Evolutionary conservation across 228 moss, liverwort and hornwort genomes (phyloP), one percentile per base, ranked within the genome.

Genomic region (Sphagnum fallax): DNA sequence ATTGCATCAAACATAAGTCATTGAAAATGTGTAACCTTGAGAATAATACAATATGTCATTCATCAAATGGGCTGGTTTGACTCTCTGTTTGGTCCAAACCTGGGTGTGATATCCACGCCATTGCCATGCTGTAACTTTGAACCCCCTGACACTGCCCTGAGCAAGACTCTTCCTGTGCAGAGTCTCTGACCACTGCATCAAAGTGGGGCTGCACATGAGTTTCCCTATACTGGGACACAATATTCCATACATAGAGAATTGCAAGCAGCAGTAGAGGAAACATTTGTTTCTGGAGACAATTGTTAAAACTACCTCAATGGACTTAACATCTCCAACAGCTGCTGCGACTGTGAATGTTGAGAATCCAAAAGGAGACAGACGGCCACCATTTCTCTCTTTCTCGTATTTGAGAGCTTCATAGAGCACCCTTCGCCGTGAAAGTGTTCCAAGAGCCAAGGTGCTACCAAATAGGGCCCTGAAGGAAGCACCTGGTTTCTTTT

Each of bases 51-150:
- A 32, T 2, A 32, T 32, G 32, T 32, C 32, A 32, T 32, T 32
- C 32, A 32, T 32, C 32, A 32, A 32, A 32, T 32, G 32, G 32
- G 32, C 32, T 32, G 32, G 32, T 32, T 32, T 32, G 32, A 32
- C 32, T 2, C 32, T 32, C 2, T 32, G 32, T 32, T 8, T 47
- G 48, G 52, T 79, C 60, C 51, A 66, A 73, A 96, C 96, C 88
- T 97, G 91, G 65, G 93, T 81, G 70, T 93, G 83, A 68, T 88
- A 98, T 53, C 91, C 93, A 70, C 90, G 87, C 97, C 97, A 98
- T 68, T 88, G 80, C 97, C 97, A 98, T 6, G 92, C 82, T 65
- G 71, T 67, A 10, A 93, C 84, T 67, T 78, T 75, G 72, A 90
- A 90, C 53, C 89, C 92, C 70, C 71, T 88, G 49, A 81, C 72